Evolutionary conservation across 1,139 yeast genomes (phyloP).

Genomic region (Saccharomycopsis hybrid): DNA sequence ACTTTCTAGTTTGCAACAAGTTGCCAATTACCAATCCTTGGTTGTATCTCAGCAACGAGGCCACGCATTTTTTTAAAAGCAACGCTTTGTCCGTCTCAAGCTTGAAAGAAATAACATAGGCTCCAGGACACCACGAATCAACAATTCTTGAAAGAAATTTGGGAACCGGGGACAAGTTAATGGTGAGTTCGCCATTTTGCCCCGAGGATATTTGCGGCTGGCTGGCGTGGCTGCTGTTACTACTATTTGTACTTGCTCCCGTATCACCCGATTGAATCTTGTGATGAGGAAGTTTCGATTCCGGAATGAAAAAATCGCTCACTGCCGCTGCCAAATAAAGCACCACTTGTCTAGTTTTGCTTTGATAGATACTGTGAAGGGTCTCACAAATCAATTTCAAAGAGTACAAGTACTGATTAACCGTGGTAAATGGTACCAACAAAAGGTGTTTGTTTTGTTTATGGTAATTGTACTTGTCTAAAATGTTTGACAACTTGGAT

Average conservation of each 20-base stretch:
- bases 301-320: constrained; percentile 90
- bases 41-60: constrained; percentile 75
- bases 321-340: constrained; percentile 97
- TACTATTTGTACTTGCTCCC: constrained; percentile 18
- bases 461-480: constrained; percentile 58
- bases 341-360: constrained; percentile 44
- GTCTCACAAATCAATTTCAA: constrained; percentile 60
- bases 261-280: constrained; percentile 68
- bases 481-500: constrained; percentile 55
- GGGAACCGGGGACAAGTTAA: constrained; percentile 92
- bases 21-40: constrained; percentile 97
- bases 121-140: constrained; percentile 90
- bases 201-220: constrained; percentile 2
- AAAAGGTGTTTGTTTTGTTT: constrained; percentile 54
- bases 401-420: constrained; percentile 86
- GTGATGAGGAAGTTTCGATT: constrained; percentile 80
- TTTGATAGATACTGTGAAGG: constrained; percentile 38
- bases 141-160: constrained; percentile 83
- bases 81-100: constrained; percentile 79
- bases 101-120: constrained; percentile 93
- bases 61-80: constrained; percentile 65
- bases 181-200: constrained; percentile 55
- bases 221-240: constrained; percentile 27
- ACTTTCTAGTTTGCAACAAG: constrained; percentile 79
- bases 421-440: constrained; percentile 86